phyloP scores from a whole-genome alignment of 331 rosid species.

The Telfairia occidentalis region DNA sequence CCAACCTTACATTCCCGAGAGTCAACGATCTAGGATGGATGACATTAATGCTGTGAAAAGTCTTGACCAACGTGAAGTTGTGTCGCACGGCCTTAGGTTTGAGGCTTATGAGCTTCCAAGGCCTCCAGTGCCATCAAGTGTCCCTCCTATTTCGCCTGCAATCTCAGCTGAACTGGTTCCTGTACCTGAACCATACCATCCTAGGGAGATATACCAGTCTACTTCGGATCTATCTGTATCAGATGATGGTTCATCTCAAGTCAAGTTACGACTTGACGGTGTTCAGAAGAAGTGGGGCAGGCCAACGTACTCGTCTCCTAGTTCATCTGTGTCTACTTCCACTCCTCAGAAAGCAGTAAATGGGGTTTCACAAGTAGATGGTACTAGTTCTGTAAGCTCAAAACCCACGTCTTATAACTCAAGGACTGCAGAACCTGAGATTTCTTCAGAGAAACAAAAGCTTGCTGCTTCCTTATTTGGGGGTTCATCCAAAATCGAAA shows the following conservation, averaged over 20 bases:
- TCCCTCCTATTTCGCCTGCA: conserved; percentile 32
- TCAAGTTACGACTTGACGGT: conserved; percentile 74
- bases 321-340: conserved; percentile 36
- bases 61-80: conserved; percentile 59
- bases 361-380: conserved; percentile 41
- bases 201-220: conserved; percentile 41
- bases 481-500: conserved; percentile 51
- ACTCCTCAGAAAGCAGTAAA: conserved; percentile 45
- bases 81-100: conserved; percentile 59
- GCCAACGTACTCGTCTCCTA: conserved; percentile 46
- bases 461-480: conserved; percentile 92
- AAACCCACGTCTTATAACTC: conserved; percentile 43
- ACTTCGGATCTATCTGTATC: conserved; percentile 35
- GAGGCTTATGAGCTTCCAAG: conserved; percentile 85
- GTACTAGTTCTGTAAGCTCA: conserved; percentile 26
- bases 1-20: conserved; percentile 68
- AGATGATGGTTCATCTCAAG: conserved; percentile 49
- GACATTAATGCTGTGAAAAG: conserved; percentile 36
- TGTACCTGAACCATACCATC: conserved; percentile 48
- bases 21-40: conserved; percentile 42
- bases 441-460: conserved; percentile 64
- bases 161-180: conserved; percentile 55
- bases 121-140: conserved; percentile 44
- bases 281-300: conserved; percentile 85
- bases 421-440: conserved; percentile 45